These are phyloP conservation scores for Neonectria neomacrospora DNA, from an alignment of 2,329 filamentous ascomycete genomes.

Conservation along the genomic window DNA sequence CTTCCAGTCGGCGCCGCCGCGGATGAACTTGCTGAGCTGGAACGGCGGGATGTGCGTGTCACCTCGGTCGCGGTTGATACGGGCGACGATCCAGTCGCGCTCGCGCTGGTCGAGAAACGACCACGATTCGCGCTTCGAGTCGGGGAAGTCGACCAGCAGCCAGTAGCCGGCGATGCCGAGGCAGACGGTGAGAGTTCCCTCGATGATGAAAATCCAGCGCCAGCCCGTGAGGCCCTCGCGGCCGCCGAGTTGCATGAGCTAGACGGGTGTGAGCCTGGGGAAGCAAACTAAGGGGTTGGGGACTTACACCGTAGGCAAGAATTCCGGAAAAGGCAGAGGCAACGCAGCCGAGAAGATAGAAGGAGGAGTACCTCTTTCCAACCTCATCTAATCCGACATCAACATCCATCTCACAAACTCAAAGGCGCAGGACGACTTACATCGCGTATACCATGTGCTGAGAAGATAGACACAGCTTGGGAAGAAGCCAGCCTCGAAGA, in stretches of 20 bases:
- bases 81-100: constrained; percentile 62
- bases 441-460: constrained; percentile 78
- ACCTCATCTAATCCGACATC: constrained; percentile 64
- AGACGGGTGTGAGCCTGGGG: constrained; percentile 20
- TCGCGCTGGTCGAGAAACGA: constrained; percentile 64
- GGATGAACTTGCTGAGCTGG: constrained; percentile 58
- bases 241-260: constrained; percentile 72
- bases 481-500: constrained; percentile 78
- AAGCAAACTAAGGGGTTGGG: not conserved
- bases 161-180: constrained; percentile 64
- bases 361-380: constrained; percentile 74
- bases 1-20: constrained; percentile 62
- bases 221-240: constrained; percentile 66
- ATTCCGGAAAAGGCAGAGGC: constrained; percentile 75
- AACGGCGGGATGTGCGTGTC: constrained; percentile 67
- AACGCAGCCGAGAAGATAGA: constrained; percentile 75
- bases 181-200: constrained; percentile 64
- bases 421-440: constrained; percentile 51
- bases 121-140: constrained; percentile 62
- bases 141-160: constrained; percentile 72
- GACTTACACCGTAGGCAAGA: constrained; percentile 72
- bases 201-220: constrained; percentile 74
- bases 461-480: constrained; percentile 77
- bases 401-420: not conserved
- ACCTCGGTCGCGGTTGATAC: constrained; percentile 67